A percentile compares a stretch with the other conserved stretches of the same genome.
These are phyloP conservation scores for Cercospora sp. DNA, from an alignment of 2,329 filamentous ascomycete genomes.

Conservation along the genomic window DNA sequence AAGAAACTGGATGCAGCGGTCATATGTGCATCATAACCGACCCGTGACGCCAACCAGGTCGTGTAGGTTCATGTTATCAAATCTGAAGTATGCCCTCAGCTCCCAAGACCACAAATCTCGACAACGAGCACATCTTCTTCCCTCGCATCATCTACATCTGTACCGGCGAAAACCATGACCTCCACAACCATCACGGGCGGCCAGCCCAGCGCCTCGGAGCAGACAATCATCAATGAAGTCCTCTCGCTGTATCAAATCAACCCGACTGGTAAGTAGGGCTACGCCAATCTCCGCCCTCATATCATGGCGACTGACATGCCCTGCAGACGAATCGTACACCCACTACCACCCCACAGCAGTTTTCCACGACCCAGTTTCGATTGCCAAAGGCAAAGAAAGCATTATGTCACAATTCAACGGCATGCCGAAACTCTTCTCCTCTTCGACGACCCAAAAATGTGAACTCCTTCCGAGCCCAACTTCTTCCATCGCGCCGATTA, in stretches of 20 bases:
- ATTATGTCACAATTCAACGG: constrained; percentile 35
- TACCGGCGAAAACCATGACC: background rate
- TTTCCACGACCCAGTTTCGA: constrained; percentile 35
- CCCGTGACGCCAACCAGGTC: background rate
- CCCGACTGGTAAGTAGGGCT: constrained; percentile 13
- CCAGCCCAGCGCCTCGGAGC: constrained; percentile 24
- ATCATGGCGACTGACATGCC: no score
- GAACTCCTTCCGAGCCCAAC: constrained; percentile 23
- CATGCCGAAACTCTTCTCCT: constrained; percentile 34
- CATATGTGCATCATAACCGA: background rate
- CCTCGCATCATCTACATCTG: background rate
- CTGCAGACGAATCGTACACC: constrained; percentile 26
- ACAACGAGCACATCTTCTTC: no score
- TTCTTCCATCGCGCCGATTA: background rate
- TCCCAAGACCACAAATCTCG: background rate
- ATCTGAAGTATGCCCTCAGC: background rate
- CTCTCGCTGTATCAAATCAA: constrained; percentile 31
- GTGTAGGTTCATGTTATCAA: background rate
- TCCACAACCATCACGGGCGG: constrained; percentile 16
- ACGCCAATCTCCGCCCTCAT: no score
- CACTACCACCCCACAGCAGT: constrained; percentile 31
- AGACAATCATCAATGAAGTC: constrained; percentile 31
- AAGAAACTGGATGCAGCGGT: background rate
- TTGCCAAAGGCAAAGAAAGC: constrained; percentile 31
- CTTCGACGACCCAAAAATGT: constrained; percentile 28